Conservation (phyloP, 139 green algal genomes). For the Spirogloea muscicola region DNA sequence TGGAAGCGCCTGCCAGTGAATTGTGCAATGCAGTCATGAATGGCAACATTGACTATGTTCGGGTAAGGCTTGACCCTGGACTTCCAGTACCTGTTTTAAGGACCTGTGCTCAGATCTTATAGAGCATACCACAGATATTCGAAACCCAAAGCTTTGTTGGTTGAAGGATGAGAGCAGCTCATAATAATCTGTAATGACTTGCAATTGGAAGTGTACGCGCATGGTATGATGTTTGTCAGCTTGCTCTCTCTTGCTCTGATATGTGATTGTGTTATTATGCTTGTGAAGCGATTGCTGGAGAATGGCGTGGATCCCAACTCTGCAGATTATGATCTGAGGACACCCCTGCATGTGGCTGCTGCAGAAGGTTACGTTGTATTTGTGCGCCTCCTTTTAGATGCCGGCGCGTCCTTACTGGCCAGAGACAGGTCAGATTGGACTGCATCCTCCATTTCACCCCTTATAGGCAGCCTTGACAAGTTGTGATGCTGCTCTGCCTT, state of each 20-base stretch:
- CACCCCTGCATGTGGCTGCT: constrained; percentile 50
- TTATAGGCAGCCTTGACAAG: too few species aligned
- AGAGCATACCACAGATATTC: too few species aligned
- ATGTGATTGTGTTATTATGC: not conserved
- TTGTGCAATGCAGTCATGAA: constrained; percentile 16
- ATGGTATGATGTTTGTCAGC: not conserved
- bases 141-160: too few species aligned
- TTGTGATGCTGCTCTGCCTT: too few species aligned
- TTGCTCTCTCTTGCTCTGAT: not conserved
- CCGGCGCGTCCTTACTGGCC: constrained; percentile 1
- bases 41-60: not conserved
- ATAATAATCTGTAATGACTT: too few species aligned
- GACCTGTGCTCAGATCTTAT: not conserved
- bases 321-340: constrained; percentile 52
- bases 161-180: too few species aligned
- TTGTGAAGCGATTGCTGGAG: constrained; percentile 33
- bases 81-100: not conserved
- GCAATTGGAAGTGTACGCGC: too few species aligned
- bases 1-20: constrained; percentile 1
- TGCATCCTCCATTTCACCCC: too few species aligned
- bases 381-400: constrained; percentile 11
- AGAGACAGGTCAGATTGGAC: constrained; percentile 37
- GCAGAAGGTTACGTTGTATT: constrained; percentile 15
- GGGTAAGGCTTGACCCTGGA: not conserved
- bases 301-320: constrained; percentile 43